These are phyloP conservation scores for Coniochaeta pulveracea DNA, from an alignment of 2,329 filamentous ascomycete species.

Conservation along the genomic window DNA sequence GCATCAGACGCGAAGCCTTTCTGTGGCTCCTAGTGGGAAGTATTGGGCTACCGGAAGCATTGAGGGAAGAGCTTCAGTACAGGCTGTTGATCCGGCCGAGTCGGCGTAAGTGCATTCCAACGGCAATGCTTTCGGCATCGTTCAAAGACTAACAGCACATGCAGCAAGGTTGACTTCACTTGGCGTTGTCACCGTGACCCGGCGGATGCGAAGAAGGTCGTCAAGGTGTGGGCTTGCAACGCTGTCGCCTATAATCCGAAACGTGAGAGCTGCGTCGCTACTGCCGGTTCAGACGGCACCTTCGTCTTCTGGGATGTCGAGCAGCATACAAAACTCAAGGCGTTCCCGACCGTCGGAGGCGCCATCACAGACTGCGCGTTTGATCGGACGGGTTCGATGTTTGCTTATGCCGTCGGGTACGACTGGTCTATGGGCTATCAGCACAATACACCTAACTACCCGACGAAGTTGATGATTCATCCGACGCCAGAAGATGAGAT, in stretches of 20 bases:
- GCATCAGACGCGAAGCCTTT: constrained; percentile 17
- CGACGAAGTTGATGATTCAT: constrained; percentile 18
- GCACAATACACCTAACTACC: constrained; percentile 12
- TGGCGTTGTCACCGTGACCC: constrained; percentile 21
- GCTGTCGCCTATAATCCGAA: constrained; percentile 18
- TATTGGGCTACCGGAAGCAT: constrained; percentile 18
- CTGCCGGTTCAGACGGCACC: constrained; percentile 22
- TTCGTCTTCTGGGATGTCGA: constrained; percentile 45
- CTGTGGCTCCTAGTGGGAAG: constrained; percentile 15
- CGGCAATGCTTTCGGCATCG: no score
- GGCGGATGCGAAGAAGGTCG: constrained; percentile 6
- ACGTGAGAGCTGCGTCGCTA: constrained; percentile 14
- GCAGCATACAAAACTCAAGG: constrained; percentile 35
- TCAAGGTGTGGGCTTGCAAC: constrained; percentile 21
- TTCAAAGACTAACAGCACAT: no score
- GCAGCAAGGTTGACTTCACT: constrained; percentile 13
- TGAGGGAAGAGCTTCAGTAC: constrained; percentile 17
- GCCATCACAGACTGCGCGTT: constrained; percentile 54
- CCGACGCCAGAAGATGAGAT: constrained; percentile 12
- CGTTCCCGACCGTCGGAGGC: constrained; percentile 39
- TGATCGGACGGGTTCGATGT: constrained; percentile 44
- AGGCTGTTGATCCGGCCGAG: constrained; percentile 11
- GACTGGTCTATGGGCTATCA: constrained; percentile 60
- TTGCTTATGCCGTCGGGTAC: constrained; percentile 55
- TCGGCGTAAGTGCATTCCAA: no score